phyloP scores from a whole-genome alignment of 495 filamentous ascomycete species.

The Penicillium steckii region DNA sequence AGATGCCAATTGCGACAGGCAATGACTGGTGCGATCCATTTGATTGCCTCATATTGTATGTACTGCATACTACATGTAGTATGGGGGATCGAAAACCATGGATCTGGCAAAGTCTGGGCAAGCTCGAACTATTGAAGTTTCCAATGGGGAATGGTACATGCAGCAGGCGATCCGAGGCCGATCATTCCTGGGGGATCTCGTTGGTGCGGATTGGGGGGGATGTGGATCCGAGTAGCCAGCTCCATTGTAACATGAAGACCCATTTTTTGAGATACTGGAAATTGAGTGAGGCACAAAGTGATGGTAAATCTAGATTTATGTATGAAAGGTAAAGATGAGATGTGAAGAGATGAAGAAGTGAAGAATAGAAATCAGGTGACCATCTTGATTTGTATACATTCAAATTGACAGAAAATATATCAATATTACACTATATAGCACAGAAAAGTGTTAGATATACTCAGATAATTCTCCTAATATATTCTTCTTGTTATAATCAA shows the following conservation, averaged over 20 bases:
- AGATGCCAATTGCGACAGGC: background rate
- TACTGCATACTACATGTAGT: no score
- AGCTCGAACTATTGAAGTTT: slow-evolving; percentile 3
- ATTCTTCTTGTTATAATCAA: no score
- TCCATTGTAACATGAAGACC: background rate
- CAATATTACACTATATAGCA: no score
- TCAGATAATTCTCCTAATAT: no score
- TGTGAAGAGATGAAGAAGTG: background rate
- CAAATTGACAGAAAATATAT: no score
- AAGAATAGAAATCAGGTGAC: no score
- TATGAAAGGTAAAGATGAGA: no score
- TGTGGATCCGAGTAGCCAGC: background rate
- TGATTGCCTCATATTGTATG: no score
- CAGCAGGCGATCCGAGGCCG: slow-evolving; percentile 1
- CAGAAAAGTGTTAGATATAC: no score
- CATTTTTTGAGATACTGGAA: background rate
- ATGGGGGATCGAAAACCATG: background rate
- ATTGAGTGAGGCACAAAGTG: background rate
- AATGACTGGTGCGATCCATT: no score
- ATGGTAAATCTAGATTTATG: no score
- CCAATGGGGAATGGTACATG: background rate
- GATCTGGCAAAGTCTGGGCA: slow-evolving; percentile 1
- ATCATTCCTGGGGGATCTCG: slow-evolving; percentile 1
- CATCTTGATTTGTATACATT: no score
- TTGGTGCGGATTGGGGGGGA: background rate